Evolutionary conservation across 257 asterid species (phyloP), one percentile per base, ranked within the genome.

Genomic region (Solanum pimpinellifolium): DNA sequence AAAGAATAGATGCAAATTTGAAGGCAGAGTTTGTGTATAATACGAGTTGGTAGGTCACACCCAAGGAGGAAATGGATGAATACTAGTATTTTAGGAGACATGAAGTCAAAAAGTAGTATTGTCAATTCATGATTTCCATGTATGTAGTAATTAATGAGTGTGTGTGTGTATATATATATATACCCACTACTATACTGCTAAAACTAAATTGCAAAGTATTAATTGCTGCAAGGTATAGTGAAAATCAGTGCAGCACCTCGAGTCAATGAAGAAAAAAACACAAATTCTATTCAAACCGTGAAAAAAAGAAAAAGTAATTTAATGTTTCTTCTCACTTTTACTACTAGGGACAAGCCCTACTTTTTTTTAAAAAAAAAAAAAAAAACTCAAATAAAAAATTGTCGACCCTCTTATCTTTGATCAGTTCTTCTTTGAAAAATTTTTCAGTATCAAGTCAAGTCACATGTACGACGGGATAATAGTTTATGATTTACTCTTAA

Each of bases 61-160:
- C 1, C 88, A 83, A 65, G 41, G 42, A 72, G 84, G 91, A 89
- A 88, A 89, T 87, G 88, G 29, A 33, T 33, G 35, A 46, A 84
- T 11, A 52, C 60, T 52, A 21, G 47, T 39, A 35, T 33, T 33
- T 33, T 41, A 83, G 75, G 80, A 77, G 87, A 91, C 85, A 75
- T 84, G 81, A 89, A 92, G 95, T 91, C 96, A 92, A 93, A 93
- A 92, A 88, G 94, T 81, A 62, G 84, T 9, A 72, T 89, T 86
- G 89, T 60, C 56, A 88, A 70, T 86, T 86, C 88, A 89, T 66
- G 87, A 91, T 90, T 89, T 89, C 91, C 88, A 88, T 85, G 85
- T 41, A 47, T 33, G 31, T 20, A 41, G 47, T 83, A 52, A 60
- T 65, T 66, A 62, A 62, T 62, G 70, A 62, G 31, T 60, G 27